phyloP scores from a whole-genome alignment of 2,329 filamentous ascomycete genomes.

The Juglanconis sp. region DNA sequence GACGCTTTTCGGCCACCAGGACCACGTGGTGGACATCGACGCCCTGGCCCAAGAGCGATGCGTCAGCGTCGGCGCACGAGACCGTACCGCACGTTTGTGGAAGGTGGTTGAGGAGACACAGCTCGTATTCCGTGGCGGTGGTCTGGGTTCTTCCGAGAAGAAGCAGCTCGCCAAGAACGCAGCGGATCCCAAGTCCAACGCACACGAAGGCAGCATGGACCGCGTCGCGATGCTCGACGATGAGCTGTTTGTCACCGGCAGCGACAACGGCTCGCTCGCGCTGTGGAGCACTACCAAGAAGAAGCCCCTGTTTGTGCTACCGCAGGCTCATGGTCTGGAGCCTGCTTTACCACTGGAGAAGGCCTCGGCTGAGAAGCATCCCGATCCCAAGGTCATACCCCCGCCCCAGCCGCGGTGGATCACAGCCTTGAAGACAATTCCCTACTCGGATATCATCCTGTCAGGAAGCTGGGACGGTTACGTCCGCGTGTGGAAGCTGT shows the following conservation, averaged over 20 bases:
- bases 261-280: slow-evolving; percentile 82
- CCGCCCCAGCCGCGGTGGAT: slow-evolving; percentile 78
- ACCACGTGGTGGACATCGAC: slow-evolving; percentile 80
- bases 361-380: slow-evolving; percentile 68
- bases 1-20: slow-evolving; percentile 94
- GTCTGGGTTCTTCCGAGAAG: slow-evolving; percentile 38
- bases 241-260: slow-evolving; percentile 86
- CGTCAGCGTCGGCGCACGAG: slow-evolving; percentile 83
- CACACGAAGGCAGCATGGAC: slow-evolving; percentile 83
- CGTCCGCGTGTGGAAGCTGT: slow-evolving; percentile 80
- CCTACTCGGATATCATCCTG: slow-evolving; percentile 85
- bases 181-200: slow-evolving; percentile 48
- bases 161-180: slow-evolving; percentile 46
- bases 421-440: slow-evolving; percentile 80
- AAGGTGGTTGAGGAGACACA: slow-evolving; percentile 95
- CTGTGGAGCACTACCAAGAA: slow-evolving; percentile 93
- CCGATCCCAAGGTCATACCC: slow-evolving; percentile 57
- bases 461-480: slow-evolving; percentile 94
- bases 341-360: slow-evolving; percentile 63
- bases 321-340: slow-evolving; percentile 82
- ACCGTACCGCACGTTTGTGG: slow-evolving; percentile 90
- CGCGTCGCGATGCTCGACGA: slow-evolving; percentile 86
- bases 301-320: slow-evolving; percentile 80
- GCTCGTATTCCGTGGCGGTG: slow-evolving; percentile 88
- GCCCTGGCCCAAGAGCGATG: slow-evolving; percentile 83